phyloP scores from a whole-genome alignment of 2,329 filamentous ascomycete genomes.

The Cryphonectria japonica region DNA sequence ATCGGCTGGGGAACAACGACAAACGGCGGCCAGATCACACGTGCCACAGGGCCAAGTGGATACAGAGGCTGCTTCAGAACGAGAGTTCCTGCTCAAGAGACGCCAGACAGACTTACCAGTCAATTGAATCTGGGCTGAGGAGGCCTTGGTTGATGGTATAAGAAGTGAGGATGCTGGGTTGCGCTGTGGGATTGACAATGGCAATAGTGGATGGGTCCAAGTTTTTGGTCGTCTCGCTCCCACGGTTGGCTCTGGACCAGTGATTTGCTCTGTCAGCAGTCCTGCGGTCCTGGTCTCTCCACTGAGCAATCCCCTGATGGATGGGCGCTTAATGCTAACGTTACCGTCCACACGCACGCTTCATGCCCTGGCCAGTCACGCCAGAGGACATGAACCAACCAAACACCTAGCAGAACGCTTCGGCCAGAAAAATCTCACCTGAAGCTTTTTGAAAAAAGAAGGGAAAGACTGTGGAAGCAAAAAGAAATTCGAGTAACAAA shows the following conservation, averaged over 20 bases:
- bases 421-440: neutral
- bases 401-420: neutral
- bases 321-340: neutral
- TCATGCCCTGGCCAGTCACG: neutral
- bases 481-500: neutral
- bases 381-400: neutral
- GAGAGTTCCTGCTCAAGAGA: neutral
- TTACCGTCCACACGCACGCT: neutral
- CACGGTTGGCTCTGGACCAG: neutral
- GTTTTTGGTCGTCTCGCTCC: neutral
- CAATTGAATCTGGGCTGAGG: constrained; percentile 18
- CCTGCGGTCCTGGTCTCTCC: neutral
- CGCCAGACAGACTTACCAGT: constrained; percentile 19
- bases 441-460: neutral
- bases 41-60: constrained; percentile 3
- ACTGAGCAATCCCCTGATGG: neutral
- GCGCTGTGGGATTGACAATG: constrained; percentile 15
- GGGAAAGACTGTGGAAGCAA: neutral
- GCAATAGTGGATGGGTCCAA: neutral
- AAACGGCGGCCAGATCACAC: constrained; percentile 4
- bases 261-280: constrained; percentile 3
- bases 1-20: constrained; percentile 21
- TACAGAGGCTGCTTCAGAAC: neutral
- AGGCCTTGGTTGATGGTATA: constrained; percentile 23
- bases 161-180: constrained; percentile 25